These are phyloP conservation scores for Paecilomyces niveus DNA, from an alignment of 2,329 filamentous ascomycete genomes.

Conservation along the genomic window DNA sequence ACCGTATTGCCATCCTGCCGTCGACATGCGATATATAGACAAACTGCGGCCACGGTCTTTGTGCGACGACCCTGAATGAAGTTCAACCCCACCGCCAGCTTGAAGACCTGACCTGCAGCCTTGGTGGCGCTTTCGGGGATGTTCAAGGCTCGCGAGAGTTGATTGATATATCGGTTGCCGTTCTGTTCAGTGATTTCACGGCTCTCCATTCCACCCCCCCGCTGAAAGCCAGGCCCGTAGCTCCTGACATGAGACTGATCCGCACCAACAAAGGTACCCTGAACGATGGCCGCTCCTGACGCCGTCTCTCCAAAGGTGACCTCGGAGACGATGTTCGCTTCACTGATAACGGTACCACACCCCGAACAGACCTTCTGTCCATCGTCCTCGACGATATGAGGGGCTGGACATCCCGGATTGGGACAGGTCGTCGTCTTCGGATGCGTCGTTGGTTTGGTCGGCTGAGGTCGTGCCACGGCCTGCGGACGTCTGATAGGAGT, in stretches of 20 bases:
- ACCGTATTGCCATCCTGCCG: slow-evolving; percentile 70
- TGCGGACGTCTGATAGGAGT: slow-evolving; percentile 33
- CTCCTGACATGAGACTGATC: slow-evolving; percentile 74
- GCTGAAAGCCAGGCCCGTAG: slow-evolving; percentile 41
- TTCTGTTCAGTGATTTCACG: slow-evolving; percentile 42
- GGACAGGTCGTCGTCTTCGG: slow-evolving; percentile 36
- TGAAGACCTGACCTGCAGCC: slow-evolving; percentile 65
- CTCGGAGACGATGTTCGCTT: slow-evolving; percentile 86
- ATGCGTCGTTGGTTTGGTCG: slow-evolving; percentile 25
- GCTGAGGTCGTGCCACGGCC: slow-evolving; percentile 21
- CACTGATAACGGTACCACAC: slow-evolving; percentile 77
- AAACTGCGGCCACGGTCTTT: slow-evolving; percentile 80
- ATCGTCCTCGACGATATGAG: slow-evolving; percentile 40
- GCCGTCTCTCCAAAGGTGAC: slow-evolving; percentile 84
- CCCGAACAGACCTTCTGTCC: slow-evolving; percentile 60
- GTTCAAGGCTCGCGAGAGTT: slow-evolving; percentile 32
- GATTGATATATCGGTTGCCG: slow-evolving; percentile 38
- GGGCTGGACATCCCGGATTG: slow-evolving; percentile 38
- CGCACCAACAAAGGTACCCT: slow-evolving; percentile 80
- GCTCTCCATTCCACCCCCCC: slow-evolving; percentile 42
- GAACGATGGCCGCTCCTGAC: slow-evolving; percentile 78
- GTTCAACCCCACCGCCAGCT: slow-evolving; percentile 64
- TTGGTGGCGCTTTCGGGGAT: slow-evolving; percentile 56
- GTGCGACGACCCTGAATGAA: slow-evolving; percentile 82
- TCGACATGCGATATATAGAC: slow-evolving; percentile 82